Conservation (phyloP, 441 rosid genomes). For the Metrosideros polymorpha region DNA sequence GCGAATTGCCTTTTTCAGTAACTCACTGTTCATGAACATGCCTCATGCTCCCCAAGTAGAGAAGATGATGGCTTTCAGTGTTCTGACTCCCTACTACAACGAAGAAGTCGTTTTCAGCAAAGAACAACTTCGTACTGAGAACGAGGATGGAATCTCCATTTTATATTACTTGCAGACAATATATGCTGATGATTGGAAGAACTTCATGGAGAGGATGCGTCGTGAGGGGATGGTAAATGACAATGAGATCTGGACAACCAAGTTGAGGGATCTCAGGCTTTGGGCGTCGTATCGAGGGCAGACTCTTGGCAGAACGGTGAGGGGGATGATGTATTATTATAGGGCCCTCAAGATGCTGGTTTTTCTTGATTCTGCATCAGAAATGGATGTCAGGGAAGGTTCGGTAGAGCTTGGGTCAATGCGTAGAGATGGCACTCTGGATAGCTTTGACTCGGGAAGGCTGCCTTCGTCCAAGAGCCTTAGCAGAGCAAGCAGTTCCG, state of each 20-base stretch:
- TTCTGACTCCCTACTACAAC: slow-evolving; percentile 81
- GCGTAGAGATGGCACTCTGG: slow-evolving; percentile 35
- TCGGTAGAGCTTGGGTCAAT: slow-evolving; percentile 51
- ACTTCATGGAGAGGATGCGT: slow-evolving; percentile 79
- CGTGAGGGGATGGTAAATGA: slow-evolving; percentile 69
- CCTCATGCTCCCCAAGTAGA: slow-evolving; percentile 96
- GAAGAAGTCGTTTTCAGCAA: slow-evolving; percentile 81
- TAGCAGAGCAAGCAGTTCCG: slow-evolving; percentile 39
- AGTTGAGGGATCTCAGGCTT: slow-evolving; percentile 67
- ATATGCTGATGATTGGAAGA: slow-evolving; percentile 83
- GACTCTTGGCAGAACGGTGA: slow-evolving; percentile 77
- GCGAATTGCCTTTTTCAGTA: slow-evolving; percentile 85
- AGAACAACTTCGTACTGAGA: slow-evolving; percentile 75
- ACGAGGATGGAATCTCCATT: slow-evolving; percentile 87
- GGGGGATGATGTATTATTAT: slow-evolving; percentile 96
- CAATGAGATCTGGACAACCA: slow-evolving; percentile 52
- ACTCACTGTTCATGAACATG: slow-evolving; percentile 91
- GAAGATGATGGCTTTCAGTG: slow-evolving; percentile 92
- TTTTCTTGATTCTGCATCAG: slow-evolving; percentile 85
- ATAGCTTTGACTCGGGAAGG: slow-evolving; percentile 27
- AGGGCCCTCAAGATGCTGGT: slow-evolving; percentile 83
- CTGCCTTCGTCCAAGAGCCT: slow-evolving; percentile 37
- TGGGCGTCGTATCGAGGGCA: slow-evolving; percentile 95
- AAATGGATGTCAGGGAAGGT: slow-evolving; percentile 59
- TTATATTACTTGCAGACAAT: slow-evolving; percentile 80